phyloP scores from a whole-genome alignment of 441 rosid genomes.

The Breynia disticha region DNA sequence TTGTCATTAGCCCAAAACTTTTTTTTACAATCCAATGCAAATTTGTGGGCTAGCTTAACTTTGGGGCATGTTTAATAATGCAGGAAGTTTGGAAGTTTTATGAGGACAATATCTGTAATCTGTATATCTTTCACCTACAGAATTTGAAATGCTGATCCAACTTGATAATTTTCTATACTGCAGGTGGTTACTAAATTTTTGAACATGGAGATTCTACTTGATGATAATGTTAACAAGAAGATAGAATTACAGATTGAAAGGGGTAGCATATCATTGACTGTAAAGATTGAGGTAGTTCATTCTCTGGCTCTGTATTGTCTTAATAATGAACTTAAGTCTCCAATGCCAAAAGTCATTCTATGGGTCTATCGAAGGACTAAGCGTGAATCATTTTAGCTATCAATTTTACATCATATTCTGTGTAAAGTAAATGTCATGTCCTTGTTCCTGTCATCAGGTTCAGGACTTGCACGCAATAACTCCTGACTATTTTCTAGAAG shows the following conservation, averaged over 20 bases:
- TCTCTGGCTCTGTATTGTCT: background rate
- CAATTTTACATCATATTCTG: too few relatives aligned
- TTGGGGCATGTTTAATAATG: background rate
- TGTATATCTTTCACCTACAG: too few relatives aligned
- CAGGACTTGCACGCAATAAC: constrained; percentile 88
- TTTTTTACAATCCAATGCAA: background rate
- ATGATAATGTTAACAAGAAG: constrained; percentile 58
- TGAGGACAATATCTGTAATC: too few relatives aligned
- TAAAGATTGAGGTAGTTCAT: constrained; percentile 62
- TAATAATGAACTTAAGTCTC: too few relatives aligned
- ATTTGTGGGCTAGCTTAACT: background rate
- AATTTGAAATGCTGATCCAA: background rate
- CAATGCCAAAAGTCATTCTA: too few relatives aligned
- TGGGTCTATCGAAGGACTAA: too few relatives aligned
- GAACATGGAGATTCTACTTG: constrained; percentile 71
- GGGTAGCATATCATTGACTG: constrained; percentile 59
- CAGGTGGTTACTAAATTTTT: constrained; percentile 87
- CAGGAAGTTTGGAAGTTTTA: background rate
- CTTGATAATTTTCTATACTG: constrained; percentile 2
- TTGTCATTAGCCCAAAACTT: background rate
- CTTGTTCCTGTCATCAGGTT: constrained; percentile 31
- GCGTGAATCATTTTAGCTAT: too few relatives aligned
- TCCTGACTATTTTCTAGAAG: constrained; percentile 83
- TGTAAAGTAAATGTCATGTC: too few relatives aligned
- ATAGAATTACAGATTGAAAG: constrained; percentile 78